Conservation (phyloP, 768 basidiomycete species). For the Naganishia randhawae region DNA sequence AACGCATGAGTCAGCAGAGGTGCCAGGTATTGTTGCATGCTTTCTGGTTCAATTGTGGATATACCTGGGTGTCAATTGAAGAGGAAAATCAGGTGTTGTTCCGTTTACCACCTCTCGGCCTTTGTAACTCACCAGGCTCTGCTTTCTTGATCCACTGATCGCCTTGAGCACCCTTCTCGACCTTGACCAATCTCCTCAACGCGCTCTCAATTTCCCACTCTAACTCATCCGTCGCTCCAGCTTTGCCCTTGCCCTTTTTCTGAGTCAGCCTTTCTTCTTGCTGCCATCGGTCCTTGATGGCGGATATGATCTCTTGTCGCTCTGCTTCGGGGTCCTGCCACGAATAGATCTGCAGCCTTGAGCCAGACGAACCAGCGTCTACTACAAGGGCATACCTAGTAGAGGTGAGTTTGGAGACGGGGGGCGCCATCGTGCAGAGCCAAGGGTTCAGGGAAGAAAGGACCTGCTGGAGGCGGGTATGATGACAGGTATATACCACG, state of each 20-base stretch:
- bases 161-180: conserved; percentile 85
- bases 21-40: conserved; percentile 68
- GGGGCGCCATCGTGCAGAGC: conserved; percentile 39
- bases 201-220: conserved; percentile 50
- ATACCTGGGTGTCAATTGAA: conserved; percentile 60
- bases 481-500: not conserved
- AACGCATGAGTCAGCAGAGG: conserved; percentile 81
- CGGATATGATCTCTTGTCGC: conserved; percentile 55
- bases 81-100: not conserved
- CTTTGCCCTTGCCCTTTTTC: conserved; percentile 53
- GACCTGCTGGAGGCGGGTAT: not conserved
- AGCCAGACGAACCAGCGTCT: conserved; percentile 97
- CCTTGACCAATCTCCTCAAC: conserved; percentile 62
- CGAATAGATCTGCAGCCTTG: conserved; percentile 91
- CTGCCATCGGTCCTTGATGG: conserved; percentile 58
- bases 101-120: not conserved
- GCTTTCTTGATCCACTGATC: conserved; percentile 87
- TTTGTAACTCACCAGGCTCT: conserved; percentile 74
- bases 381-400: conserved; percentile 65
- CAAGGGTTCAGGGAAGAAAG: not conserved
- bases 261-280: conserved; percentile 46
- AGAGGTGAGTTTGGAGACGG: conserved; percentile 35
- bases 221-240: conserved; percentile 46
- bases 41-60: conserved; percentile 73
- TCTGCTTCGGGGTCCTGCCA: conserved; percentile 78